Percentiles rank a stretch among this genome's conserved stretches.
Conservation (phyloP, 78 protist species). For the Dictyostelium brefeldianum region DNA sequence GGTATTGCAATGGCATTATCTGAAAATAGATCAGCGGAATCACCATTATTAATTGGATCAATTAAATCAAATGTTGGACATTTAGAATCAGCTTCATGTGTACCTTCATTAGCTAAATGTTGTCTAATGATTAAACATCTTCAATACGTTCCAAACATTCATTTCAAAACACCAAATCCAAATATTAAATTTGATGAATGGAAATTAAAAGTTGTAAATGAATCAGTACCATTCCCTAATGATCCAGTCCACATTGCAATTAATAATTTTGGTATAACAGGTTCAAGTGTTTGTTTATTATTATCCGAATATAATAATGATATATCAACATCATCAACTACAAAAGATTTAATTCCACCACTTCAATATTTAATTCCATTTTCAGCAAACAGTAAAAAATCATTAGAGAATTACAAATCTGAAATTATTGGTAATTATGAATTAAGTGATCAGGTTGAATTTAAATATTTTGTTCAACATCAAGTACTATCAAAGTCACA, state of each 20-base stretch:
- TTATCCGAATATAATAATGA: too few relatives aligned
- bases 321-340: not conserved
- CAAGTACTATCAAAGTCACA: not conserved
- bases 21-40: not conserved
- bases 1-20: not conserved
- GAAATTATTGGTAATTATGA: not conserved
- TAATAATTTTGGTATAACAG: constrained; percentile 89
- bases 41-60: constrained; percentile 34
- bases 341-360: too few relatives aligned
- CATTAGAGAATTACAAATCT: not conserved
- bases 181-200: constrained; percentile 59
- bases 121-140: constrained; percentile 57
- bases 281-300: constrained; percentile 84
- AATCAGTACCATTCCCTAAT: constrained; percentile 30
- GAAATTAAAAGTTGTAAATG: constrained; percentile 63
- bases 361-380: constrained; percentile 28
- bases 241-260: constrained; percentile 48
- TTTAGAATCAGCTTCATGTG: constrained; percentile 59
- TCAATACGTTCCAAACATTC: constrained; percentile 47
- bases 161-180: constrained; percentile 54
- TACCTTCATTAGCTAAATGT: constrained; percentile 73
- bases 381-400: not conserved
- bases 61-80: constrained; percentile 42
- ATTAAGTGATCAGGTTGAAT: not conserved
- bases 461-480: constrained; percentile 16